Evolutionary conservation across 2,329 filamentous ascomycete genomes (phyloP).

Genomic region (Beauveria medogensis): DNA sequence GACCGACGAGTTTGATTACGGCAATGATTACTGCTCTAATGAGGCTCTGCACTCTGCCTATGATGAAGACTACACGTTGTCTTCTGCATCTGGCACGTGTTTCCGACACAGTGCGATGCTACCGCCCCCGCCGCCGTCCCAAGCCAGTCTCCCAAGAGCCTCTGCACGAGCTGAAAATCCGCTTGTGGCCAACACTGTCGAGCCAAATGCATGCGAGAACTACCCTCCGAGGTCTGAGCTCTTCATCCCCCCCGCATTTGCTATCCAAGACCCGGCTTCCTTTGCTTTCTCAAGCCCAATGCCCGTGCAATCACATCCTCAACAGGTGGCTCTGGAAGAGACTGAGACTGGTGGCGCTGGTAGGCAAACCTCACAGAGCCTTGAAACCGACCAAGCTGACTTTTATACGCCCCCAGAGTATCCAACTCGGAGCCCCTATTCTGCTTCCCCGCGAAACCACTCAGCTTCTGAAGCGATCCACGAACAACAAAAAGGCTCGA

Average conservation of each 20-base stretch:
- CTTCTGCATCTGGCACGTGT: neutral
- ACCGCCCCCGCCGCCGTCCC: neutral
- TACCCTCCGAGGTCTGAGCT: too few relatives aligned
- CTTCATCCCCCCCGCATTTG: too few relatives aligned
- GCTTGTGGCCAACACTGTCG: neutral
- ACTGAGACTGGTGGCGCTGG: too few relatives aligned
- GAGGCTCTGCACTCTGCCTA: neutral
- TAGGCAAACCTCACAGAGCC: neutral
- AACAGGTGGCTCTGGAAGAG: too few relatives aligned
- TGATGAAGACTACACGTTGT: neutral
- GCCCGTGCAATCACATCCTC: neutral
- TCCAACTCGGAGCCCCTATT: neutral
- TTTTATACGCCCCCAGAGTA: neutral
- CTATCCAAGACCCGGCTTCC: neutral
- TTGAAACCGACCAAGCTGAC: neutral
- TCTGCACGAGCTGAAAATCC: neutral
- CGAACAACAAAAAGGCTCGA: neutral
- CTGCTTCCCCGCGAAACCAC: too few relatives aligned
- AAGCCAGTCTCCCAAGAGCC: too few relatives aligned
- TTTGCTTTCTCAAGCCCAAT: neutral
- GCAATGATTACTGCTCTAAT: neutral
- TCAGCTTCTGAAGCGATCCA: too few relatives aligned
- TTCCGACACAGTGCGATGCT: neutral
- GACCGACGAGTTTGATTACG: neutral
- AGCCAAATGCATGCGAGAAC: neutral